Percentiles rank a stretch among this genome's conserved stretches.
phyloP scores from a whole-genome alignment of 2,329 filamentous ascomycete species.

The Pezicula neosporulosa region DNA sequence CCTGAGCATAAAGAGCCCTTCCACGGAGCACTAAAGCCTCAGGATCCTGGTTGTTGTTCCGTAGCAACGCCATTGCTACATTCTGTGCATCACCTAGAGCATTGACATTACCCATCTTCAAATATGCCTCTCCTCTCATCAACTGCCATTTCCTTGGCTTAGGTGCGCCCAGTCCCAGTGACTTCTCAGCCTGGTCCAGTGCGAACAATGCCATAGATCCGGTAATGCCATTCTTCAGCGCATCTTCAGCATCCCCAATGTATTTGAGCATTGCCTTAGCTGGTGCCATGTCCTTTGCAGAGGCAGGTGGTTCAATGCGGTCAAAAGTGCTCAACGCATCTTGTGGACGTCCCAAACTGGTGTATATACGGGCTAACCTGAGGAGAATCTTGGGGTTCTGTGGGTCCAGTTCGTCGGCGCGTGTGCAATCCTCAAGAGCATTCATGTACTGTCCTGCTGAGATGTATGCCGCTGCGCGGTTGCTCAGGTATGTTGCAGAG shows the following conservation, averaged over 20 bases:
- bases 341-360: constrained; percentile 77
- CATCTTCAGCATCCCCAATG: constrained; percentile 74
- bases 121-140: constrained; percentile 84
- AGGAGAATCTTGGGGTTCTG: constrained; percentile 85
- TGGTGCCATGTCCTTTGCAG: constrained; percentile 80
- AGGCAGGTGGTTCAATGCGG: constrained; percentile 75
- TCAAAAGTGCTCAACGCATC: constrained; percentile 82
- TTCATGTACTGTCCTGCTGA: constrained; percentile 74
- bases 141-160: constrained; percentile 92
- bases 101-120: constrained; percentile 90
- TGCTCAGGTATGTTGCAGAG: constrained; percentile 87
- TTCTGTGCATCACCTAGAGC: constrained; percentile 89
- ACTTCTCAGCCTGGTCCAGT: constrained; percentile 83
- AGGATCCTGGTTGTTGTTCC: constrained; percentile 85
- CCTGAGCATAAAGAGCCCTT: constrained; percentile 82
- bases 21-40: constrained; percentile 90
- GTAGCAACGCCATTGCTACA: constrained; percentile 82
- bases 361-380: constrained; percentile 86
- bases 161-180: constrained; percentile 69
- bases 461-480: constrained; percentile 93
- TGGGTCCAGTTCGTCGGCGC: constrained; percentile 78
- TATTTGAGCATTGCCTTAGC: constrained; percentile 83
- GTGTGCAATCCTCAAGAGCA: constrained; percentile 83
- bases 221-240: constrained; percentile 68
- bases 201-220: constrained; percentile 92